Evolutionary conservation across 768 basidiomycete genomes (phyloP), one percentile per base, ranked within the genome.

Genomic region (Podaxis sp.): DNA sequence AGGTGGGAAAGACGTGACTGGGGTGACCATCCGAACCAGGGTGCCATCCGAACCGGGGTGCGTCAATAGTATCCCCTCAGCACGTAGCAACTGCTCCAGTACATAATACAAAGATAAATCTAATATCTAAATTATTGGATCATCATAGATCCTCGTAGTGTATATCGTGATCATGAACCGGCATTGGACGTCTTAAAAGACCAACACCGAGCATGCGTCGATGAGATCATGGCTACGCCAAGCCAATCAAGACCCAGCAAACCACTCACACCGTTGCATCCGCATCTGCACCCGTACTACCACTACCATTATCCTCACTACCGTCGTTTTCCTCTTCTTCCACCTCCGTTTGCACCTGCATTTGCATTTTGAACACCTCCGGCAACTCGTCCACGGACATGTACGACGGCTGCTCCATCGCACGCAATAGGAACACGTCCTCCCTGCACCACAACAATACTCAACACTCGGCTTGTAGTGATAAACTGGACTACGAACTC

Each of bases 341-440:
- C 19, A 8, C 49, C 49, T 50, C 25, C 11, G 12, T 22, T 24
- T 25, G 49, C 7, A 24, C 49, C 49, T 12, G 12, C 24, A 27
- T 13, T 11, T 50, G 49, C 19, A 27, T 12, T 50, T 13, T 50
- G 19, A 50, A 50, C 12, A 50, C 9, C 12, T 40, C 38, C 13
- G 58, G 58, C 2, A 55, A 43, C 33, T 56, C 61, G 9, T 62
- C 54, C 2, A 62, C 17, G 15, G 36, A 43, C 54, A 55, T 49
- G 27, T 54, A 55, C 6, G 22, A 13, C 3, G 55, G 55, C 25
- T 56, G 43, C 51, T 62, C 61, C 61, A 62, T 62, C 17, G 61
- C 55, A 15, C 61, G 54, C 3, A 62, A 33, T 40, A 62, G 15
- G 33, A 62, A 50, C 4, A 62, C 22, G 29, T 62, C 61, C 61